Evolutionary conservation across 2,329 filamentous ascomycete genomes (phyloP).

Genomic region (Chaetomiaceae sp.): DNA sequence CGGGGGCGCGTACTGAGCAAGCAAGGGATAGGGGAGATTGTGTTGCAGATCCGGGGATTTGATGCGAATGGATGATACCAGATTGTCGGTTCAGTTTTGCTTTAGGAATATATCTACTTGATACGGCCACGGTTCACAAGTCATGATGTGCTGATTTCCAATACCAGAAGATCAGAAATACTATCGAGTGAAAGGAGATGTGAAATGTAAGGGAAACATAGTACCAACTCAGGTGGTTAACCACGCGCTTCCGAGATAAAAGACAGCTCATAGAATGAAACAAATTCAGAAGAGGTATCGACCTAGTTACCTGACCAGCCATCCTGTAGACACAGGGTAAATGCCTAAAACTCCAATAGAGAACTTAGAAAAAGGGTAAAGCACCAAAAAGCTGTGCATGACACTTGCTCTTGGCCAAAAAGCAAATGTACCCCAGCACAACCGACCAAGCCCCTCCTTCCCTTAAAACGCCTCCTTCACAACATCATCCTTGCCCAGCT

Average conservation of each 20-base stretch:
- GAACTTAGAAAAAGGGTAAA: neutral
- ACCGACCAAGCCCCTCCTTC: neutral
- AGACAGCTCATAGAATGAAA: neutral
- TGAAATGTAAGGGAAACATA: no score
- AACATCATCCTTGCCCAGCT: conserved; percentile 75
- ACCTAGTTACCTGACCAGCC: conserved; percentile 6
- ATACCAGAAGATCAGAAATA: no score
- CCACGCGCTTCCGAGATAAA: neutral
- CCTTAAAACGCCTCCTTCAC: conserved; percentile 42
- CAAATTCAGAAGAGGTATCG: conserved; percentile 6
- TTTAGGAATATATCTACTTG: no score
- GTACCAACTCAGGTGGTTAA: no score
- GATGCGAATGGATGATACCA: conserved; percentile 2
- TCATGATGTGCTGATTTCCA: no score
- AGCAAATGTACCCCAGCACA: neutral
- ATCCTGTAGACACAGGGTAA: neutral
- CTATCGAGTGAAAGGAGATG: neutral
- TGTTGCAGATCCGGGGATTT: neutral
- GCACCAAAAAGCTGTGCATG: neutral
- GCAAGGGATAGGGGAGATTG: neutral
- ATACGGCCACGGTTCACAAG: no score
- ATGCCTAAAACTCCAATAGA: conserved; percentile 1
- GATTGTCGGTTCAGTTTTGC: neutral
- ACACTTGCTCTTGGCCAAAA: neutral
- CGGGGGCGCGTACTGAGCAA: neutral